Evolutionary conservation across 1,284 basidiomycete genomes (phyloP).

Genomic region (Cerioporus squamosus): DNA sequence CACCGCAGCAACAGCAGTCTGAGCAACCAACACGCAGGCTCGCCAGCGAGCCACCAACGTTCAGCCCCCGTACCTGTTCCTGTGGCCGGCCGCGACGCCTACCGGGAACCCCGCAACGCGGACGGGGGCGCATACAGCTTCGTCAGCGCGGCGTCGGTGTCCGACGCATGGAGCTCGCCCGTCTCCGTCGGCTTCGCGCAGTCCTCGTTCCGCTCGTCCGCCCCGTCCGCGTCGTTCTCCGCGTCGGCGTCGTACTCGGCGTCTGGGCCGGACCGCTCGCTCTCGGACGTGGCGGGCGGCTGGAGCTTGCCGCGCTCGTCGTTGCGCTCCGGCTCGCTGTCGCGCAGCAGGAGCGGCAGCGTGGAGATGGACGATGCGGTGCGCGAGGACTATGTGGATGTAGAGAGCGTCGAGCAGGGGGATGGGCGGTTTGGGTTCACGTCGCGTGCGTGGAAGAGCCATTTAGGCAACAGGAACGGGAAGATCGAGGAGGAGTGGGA

Average conservation of each 20-base stretch:
- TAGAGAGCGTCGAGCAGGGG: slow-evolving; percentile 27
- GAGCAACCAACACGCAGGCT: slow-evolving; percentile 1
- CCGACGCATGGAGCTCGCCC: slow-evolving; percentile 34
- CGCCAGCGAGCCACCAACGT: slow-evolving; percentile 10
- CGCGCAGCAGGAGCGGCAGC: slow-evolving; percentile 42
- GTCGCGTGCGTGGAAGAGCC: slow-evolving; percentile 34
- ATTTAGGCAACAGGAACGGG: slow-evolving; percentile 29
- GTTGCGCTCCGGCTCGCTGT: slow-evolving; percentile 43
- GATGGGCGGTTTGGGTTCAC: slow-evolving; percentile 33
- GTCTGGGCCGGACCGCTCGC: slow-evolving; percentile 31
- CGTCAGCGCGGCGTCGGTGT: slow-evolving; percentile 25
- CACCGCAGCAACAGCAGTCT: slow-evolving; percentile 15
- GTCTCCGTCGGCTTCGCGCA: slow-evolving; percentile 32
- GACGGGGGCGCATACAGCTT: slow-evolving; percentile 26
- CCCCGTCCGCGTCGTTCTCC: slow-evolving; percentile 15
- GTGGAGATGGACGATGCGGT: slow-evolving; percentile 36
- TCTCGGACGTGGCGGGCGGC: slow-evolving; percentile 39
- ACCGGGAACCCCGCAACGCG: slow-evolving; percentile 23
- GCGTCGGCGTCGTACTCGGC: slow-evolving; percentile 23
- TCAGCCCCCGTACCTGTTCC: slow-evolving; percentile 29
- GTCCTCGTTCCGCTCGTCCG: slow-evolving; percentile 34
- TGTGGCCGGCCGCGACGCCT: slow-evolving; percentile 16
- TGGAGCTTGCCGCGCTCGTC: slow-evolving; percentile 60
- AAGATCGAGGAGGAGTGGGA: slow-evolving; percentile 46
- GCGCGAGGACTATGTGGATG: slow-evolving; percentile 23